phyloP scores from a whole-genome alignment of 2,329 filamentous ascomycete genomes.

The Cladophialophora exuberans region DNA sequence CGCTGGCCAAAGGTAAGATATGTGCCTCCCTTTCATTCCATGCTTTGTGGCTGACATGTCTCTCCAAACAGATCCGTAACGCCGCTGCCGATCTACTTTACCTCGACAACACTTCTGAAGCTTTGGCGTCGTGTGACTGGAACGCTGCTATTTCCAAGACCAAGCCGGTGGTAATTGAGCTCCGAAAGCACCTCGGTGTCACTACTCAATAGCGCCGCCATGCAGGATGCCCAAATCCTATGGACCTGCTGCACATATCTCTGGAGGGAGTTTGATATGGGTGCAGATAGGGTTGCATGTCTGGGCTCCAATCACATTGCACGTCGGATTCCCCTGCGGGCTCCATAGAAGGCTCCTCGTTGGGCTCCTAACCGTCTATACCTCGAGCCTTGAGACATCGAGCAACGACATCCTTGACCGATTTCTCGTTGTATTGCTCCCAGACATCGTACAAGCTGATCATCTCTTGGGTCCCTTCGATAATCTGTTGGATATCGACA shows the following conservation, averaged over 20 bases:
- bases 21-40: neutral
- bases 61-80: constrained; percentile 25
- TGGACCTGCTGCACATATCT: no score
- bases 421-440: constrained; percentile 68
- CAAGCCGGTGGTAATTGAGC: constrained; percentile 29
- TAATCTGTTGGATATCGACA: constrained; percentile 80
- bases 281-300: no score
- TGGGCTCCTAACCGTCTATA: constrained; percentile 58
- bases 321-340: no score
- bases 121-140: constrained; percentile 30
- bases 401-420: constrained; percentile 65
- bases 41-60: neutral
- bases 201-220: no score
- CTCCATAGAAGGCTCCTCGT: no score
- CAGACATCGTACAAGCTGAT: constrained; percentile 83
- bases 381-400: constrained; percentile 65
- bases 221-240: no score
- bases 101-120: constrained; percentile 23
- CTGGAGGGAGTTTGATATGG: no score
- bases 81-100: constrained; percentile 32
- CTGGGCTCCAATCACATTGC: no score
- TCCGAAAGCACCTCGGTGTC: constrained; percentile 30
- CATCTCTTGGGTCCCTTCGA: constrained; percentile 88
- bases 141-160: constrained; percentile 23
- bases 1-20: constrained; percentile 30